A percentile compares a stretch with the other conserved stretches of the same genome.
phyloP scores from a whole-genome alignment of 108 stramenopile species.

The Craspedostauros australis region DNA sequence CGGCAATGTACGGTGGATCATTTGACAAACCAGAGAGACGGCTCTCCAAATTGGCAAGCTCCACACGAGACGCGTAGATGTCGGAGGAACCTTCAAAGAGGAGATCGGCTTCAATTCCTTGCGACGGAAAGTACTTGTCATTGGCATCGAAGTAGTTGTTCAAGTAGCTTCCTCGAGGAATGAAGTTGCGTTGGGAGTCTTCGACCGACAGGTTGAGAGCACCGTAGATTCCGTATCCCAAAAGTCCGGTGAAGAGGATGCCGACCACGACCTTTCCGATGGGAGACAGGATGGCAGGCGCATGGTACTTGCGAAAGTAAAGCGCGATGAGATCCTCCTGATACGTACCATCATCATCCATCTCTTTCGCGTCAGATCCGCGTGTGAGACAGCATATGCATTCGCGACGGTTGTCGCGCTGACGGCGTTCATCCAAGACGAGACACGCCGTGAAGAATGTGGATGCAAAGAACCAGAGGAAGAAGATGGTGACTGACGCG shows the following conservation, averaged over 20 bases:
- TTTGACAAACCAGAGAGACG: constrained; percentile 23
- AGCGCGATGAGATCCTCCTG: constrained; percentile 25
- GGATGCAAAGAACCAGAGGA: constrained; percentile 52
- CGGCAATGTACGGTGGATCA: constrained; percentile 43
- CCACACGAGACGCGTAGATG: constrained; percentile 25
- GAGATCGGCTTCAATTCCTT: constrained; percentile 25
- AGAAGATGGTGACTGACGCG: constrained; percentile 48
- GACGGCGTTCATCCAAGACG: constrained; percentile 57
- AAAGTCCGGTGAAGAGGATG: constrained; percentile 27
- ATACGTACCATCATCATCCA: not conserved
- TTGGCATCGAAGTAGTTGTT: constrained; percentile 30
- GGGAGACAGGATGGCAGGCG: constrained; percentile 32
- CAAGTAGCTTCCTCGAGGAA: constrained; percentile 55
- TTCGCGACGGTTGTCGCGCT: constrained; percentile 50
- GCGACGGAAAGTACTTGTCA: constrained; percentile 29
- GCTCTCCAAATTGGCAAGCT: constrained; percentile 24
- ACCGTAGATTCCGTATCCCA: constrained; percentile 36
- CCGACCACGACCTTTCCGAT: constrained; percentile 20
- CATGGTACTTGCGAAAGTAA: constrained; percentile 43
- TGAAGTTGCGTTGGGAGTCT: constrained; percentile 40
- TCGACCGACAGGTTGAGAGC: constrained; percentile 35
- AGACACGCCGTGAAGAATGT: constrained; percentile 50
- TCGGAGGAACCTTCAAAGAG: constrained; percentile 19
- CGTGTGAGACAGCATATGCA: constrained; percentile 40
- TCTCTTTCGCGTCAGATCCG: constrained; percentile 16